These are phyloP conservation scores for Backusella circina DNA, from an alignment of 192 early-diverging fungal genomes.

Conservation along the genomic window DNA sequence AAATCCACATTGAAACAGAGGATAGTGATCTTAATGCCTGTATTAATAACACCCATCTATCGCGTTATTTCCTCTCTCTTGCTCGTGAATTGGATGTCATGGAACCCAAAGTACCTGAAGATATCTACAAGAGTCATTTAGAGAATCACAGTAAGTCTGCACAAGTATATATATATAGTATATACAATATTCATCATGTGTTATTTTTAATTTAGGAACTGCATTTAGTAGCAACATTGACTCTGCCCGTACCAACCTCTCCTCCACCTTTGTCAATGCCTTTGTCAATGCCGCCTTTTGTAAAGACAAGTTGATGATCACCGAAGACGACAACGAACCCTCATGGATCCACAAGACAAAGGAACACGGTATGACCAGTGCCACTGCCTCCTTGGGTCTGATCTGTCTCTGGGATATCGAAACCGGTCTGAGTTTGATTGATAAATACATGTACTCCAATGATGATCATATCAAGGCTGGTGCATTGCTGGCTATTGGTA, in stretches of 20 bases:
- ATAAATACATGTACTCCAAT: constrained; percentile 90
- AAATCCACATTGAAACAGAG: constrained; percentile 83
- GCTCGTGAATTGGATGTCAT: constrained; percentile 92
- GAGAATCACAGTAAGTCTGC: constrained; percentile 81
- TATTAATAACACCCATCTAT: constrained; percentile 84
- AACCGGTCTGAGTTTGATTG: constrained; percentile 84
- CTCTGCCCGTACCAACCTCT: constrained; percentile 93
- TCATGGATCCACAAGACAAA: constrained; percentile 99
- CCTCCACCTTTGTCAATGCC: constrained; percentile 98
- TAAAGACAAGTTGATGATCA: constrained; percentile 82
- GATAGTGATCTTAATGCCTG: constrained; percentile 83
- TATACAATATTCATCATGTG: constrained; percentile 9
- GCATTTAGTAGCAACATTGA: constrained; percentile 72
- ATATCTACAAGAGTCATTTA: constrained; percentile 97
- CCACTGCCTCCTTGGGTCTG: constrained; percentile 90
- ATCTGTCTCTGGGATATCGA: constrained; percentile 96
- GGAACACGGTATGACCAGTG: constrained; percentile 94
- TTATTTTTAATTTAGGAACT: no score
- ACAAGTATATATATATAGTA: background rate
- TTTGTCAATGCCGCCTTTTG: constrained; percentile 98
- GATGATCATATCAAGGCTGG: constrained; percentile 93
- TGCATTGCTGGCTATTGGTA: constrained; percentile 89
- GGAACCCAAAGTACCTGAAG: constrained; percentile 94
- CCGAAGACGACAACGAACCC: constrained; percentile 60
- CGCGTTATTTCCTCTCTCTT: constrained; percentile 84